Evolutionary conservation across 768 basidiomycete genomes (phyloP), one percentile per base, ranked within the genome.

Genomic region (Mycena indigotica): DNA sequence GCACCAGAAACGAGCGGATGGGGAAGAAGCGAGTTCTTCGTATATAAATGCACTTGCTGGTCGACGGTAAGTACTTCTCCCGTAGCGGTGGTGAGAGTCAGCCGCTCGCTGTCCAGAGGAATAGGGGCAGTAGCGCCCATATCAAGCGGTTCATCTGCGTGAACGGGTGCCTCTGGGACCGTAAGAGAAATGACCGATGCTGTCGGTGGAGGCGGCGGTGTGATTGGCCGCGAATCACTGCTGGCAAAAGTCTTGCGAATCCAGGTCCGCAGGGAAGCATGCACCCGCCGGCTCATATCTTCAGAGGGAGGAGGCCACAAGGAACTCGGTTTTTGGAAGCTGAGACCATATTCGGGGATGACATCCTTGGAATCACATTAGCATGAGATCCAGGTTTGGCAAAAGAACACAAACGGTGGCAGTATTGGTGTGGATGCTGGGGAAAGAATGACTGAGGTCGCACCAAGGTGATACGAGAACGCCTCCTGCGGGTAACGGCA

Each of bases 391-490:
- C 23, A 12, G 29, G 51, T 15, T 3, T 41, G 45, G 24, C 17
- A 23, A 23, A 26, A 53, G 40, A 39, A n/a, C 5, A 69, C 80
- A 61, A 64, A 91, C 94, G 50, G 94, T 93, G 3, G 83, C 79
- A 2, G 92, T 94, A 69, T 98, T 98, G 35, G 79, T 75, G 66
- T 92, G 82, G 45, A 95, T 82, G 65, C 91, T 93, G 0, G 93
- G 91, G 71, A 98, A 98, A 0, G 92, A 95, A 70, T 98, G 97
- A 0, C 93, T 95, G n/a, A 98, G 73, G 71, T 83, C 83, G 68
- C 80, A 90, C 91, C 96, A 98, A 0, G 97, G 97, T 25, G 92
- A 95, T 61, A 98, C 89, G 38, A 98, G 75, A 17, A 96, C 79
- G 1, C 86, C 94, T 5, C 94, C 97, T 2, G 94, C 92, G 3